A percentile compares a stretch with the other conserved stretches of the same genome.
phyloP scores from a whole-genome alignment of 1,139 yeast genomes.

The Candida mesenterica region DNA sequence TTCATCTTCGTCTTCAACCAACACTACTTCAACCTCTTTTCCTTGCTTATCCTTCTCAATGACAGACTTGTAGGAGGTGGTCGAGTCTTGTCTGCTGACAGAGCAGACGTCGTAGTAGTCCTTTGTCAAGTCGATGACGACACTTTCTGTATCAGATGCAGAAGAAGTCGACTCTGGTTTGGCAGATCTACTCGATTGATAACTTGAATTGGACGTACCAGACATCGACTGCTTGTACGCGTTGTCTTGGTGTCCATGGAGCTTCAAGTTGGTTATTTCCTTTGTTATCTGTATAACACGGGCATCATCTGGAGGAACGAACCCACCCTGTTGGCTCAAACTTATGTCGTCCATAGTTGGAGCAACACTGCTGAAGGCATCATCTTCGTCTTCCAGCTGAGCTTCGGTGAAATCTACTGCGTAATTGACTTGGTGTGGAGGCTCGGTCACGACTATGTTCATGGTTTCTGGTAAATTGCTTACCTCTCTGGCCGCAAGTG shows the following conservation, averaged over 20 bases:
- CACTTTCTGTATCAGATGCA: conserved; percentile 38
- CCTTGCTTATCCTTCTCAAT: conserved; percentile 43
- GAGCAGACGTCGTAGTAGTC: conserved; percentile 39
- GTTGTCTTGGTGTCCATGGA: conserved; percentile 2
- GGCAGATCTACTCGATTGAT: conserved; percentile 30
- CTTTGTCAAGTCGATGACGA: conserved; percentile 41
- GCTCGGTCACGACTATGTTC: conserved; percentile 35
- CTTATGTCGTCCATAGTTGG: conserved; percentile 13
- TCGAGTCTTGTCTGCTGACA: conserved; percentile 35
- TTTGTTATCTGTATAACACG: conserved; percentile 10
- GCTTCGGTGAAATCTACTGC: conserved; percentile 45
- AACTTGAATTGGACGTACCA: conserved; percentile 26
- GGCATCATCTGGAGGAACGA: conserved; percentile 8
- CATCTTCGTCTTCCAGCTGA: conserved; percentile 9
- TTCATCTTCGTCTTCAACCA: conserved; percentile 35
- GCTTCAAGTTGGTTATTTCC: conserved; percentile 10
- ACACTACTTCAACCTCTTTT: conserved; percentile 45
- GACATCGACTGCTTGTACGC: conserved; percentile 6
- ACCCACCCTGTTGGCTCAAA: conserved; percentile 8
- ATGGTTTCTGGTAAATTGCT: conserved; percentile 11
- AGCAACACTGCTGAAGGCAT: conserved; percentile 8
- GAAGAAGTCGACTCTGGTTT: conserved; percentile 17
- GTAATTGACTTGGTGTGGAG: conserved; percentile 39
- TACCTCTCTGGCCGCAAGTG: too few relatives aligned
- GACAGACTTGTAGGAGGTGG: conserved; percentile 38